Percentiles rank a stretch among this genome's conserved stretches.
These are phyloP conservation scores for Irpex lacteus DNA, from an alignment of 1,284 basidiomycete genomes.

Conservation along the genomic window DNA sequence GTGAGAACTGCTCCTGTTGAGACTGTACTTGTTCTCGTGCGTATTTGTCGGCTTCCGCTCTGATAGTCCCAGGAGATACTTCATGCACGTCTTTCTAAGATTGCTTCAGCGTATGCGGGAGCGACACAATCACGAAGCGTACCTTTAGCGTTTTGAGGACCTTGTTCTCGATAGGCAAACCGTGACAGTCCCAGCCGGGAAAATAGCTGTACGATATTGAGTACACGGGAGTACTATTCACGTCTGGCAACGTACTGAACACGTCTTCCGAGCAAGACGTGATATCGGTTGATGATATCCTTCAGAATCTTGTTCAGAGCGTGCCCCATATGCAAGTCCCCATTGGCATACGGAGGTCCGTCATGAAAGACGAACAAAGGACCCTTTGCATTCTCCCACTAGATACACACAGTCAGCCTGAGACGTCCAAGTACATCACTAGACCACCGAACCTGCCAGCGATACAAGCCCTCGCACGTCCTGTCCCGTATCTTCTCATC, in stretches of 20 bases:
- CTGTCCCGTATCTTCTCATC: conserved; percentile 62
- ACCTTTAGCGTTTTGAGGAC: conserved; percentile 78
- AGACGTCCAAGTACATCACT: background rate
- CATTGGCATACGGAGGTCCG: conserved; percentile 98
- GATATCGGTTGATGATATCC: conserved; percentile 92
- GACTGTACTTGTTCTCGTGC: conserved; percentile 75
- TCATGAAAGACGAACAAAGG: conserved; percentile 88
- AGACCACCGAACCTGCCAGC: conserved; percentile 71
- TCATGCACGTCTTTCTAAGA: conserved; percentile 50
- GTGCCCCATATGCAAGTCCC: conserved; percentile 94
- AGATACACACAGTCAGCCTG: background rate
- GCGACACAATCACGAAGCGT: conserved; percentile 19
- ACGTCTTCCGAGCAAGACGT: conserved; percentile 74
- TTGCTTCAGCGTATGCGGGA: background rate
- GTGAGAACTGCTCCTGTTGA: conserved; percentile 81
- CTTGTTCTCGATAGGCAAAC: conserved; percentile 95
- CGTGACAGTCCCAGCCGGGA: conserved; percentile 99
- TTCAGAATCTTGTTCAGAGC: conserved; percentile 97
- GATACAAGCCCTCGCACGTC: conserved; percentile 80
- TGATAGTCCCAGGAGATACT: conserved; percentile 62
- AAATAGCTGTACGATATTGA: conserved; percentile 59
- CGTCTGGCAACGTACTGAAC: conserved; percentile 90
- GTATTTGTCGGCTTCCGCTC: conserved; percentile 69
- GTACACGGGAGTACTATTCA: no score
- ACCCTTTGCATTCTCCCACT: conserved; percentile 66